Evolutionary conservation across 495 filamentous ascomycete genomes (phyloP).

Genomic region (Podospora anserina): DNA sequence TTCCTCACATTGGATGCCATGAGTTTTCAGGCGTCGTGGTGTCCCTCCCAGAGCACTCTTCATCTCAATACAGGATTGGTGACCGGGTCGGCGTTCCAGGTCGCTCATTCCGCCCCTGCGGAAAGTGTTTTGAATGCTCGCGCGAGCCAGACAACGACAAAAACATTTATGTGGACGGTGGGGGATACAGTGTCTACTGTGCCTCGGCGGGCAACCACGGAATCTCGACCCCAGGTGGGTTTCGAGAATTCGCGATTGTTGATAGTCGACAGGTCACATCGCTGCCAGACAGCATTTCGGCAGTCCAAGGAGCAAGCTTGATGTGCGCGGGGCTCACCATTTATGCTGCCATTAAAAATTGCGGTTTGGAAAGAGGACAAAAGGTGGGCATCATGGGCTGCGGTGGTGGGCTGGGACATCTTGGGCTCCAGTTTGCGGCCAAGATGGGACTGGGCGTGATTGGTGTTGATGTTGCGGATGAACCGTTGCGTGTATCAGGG

Average conservation of each 20-base stretch:
- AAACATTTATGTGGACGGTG: constrained; percentile 26
- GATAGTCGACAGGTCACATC: constrained; percentile 25
- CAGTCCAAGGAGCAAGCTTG: constrained; percentile 45
- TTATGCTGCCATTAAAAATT: constrained; percentile 45
- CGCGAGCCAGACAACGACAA: constrained; percentile 13
- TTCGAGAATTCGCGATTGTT: constrained; percentile 28
- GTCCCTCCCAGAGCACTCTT: constrained; percentile 13
- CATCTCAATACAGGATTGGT: constrained; percentile 20
- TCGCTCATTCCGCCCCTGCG: constrained; percentile 39
- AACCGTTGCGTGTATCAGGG: constrained; percentile 21
- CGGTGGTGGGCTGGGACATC: constrained; percentile 53
- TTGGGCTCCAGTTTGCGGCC: constrained; percentile 54
- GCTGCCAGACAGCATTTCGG: constrained; percentile 37
- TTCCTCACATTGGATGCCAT: constrained; percentile 32
- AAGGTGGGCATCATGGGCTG: constrained; percentile 52
- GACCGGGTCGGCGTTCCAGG: constrained; percentile 39
- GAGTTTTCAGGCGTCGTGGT: constrained; percentile 32
- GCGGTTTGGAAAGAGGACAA: constrained; percentile 41
- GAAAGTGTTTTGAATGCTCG: constrained; percentile 38
- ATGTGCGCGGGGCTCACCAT: constrained; percentile 57
- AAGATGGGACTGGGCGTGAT: constrained; percentile 54
- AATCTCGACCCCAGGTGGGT: constrained; percentile 25
- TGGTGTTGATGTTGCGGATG: constrained; percentile 38
- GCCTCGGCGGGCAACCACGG: constrained; percentile 20
- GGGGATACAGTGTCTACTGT: constrained; percentile 39